Evolutionary conservation across 345 rosid genomes (phyloP).

Genomic region (Geranium brycei): DNA sequence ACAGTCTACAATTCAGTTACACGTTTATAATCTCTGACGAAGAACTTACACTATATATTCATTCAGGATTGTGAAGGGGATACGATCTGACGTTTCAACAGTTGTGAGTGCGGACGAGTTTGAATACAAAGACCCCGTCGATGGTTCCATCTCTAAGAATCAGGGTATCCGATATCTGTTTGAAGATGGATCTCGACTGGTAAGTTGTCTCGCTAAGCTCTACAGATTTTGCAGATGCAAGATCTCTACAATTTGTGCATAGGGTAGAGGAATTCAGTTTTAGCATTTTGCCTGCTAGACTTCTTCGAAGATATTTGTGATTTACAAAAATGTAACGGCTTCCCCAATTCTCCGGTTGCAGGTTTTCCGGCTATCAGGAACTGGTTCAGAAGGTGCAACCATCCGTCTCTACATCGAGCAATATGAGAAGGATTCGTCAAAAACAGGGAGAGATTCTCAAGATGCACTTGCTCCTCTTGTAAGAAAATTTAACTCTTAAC

Average conservation of each 20-base stretch:
- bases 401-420: conserved; percentile 95
- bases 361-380: conserved; percentile 97
- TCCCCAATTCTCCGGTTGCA: conserved; percentile 14
- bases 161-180: conserved; percentile 93
- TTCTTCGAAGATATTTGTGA: no score
- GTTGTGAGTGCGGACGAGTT: conserved; percentile 79
- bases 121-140: conserved; percentile 96
- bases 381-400: conserved; percentile 98
- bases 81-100: conserved; percentile 54
- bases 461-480: conserved; percentile 92
- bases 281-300: no score
- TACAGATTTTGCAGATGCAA: not conserved
- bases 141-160: conserved; percentile 86
- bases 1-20: not conserved
- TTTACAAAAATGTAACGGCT: no score
- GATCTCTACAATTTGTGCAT: no score
- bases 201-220: conserved; percentile 22
- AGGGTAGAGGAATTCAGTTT: no score
- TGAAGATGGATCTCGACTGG: conserved; percentile 90
- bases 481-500: conserved; percentile 12
- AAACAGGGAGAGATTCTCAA: conserved; percentile 76
- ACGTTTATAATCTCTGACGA: not conserved
- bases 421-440: conserved; percentile 84
- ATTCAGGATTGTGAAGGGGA: conserved; percentile 56
- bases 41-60: conserved; percentile 2